Evolutionary conservation across 129 eudicot species (phyloP), one percentile per base, ranked within the genome.

Genomic region (Flaveria linearis): DNA sequence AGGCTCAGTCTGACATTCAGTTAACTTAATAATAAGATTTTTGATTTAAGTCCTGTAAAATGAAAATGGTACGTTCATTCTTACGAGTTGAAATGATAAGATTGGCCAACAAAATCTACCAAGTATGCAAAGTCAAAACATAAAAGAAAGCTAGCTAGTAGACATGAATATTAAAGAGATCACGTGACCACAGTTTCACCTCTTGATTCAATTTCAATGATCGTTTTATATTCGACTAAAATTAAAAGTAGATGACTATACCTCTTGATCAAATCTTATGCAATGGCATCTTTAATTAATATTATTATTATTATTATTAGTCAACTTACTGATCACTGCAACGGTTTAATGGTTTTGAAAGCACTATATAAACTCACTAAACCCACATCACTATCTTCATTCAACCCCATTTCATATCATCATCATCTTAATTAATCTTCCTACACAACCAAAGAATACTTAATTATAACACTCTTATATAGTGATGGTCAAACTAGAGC

Each of bases 401-500:
- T 67, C 58, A 71, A 69, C 2, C 71, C 28, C 58, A 62, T 61
- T 49, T 61, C 63, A 49, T 33, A n/a, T 62, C 5, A 8, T 45
- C 6, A 36, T 12, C 36, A 30, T 50, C 57, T 50, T 42, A 7
- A 57, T 63, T 47, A 11, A 49, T 46, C 72, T 63, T 18, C 56
- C 64, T 51, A 30, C 80, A 20, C 51, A 64, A 9, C 11, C 57
- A 52, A 52, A 41, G 23, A 7, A 23, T 9, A 28, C 46, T 2
- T 64, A n/a, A n/a, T n/a, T n/a, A 9, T 36, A 7, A 64, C n/a
- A 52, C 18, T 39, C 61, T 17, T 36, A 36, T 36, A 36, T 36
- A 47, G 20, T 72, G 50, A 89, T 89, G 91, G 82, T 63, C 55
- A 89, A 74, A 63, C 77, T 75, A 62, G 49, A 71, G 11, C 51